Evolutionary conservation across 345 rosid genomes (phyloP), one percentile per base, ranked within the genome.

Genomic region (Odontarrhena argentea): DNA sequence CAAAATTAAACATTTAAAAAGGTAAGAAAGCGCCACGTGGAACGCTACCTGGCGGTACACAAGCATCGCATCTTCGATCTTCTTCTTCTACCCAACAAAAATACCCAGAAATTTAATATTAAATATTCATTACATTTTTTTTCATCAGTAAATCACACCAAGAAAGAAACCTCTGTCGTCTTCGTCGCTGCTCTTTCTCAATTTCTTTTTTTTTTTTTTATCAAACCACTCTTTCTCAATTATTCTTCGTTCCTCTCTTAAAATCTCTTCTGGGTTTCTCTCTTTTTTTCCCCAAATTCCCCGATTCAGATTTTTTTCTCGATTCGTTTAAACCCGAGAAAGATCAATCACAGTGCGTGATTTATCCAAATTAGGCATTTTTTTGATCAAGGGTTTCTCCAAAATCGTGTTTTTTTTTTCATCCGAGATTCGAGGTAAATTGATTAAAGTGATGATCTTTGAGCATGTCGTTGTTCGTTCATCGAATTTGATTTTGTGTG

Each of bases 11-110:
- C n/a, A 22, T 35, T 10, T 30, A 6, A 13, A 52, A 71, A 66
- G 63, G 65, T 56, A 35, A 74, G 71, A 75, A 47, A 43, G 49
- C 76, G 90, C 86, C 95, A 86, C 92, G 97, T 90, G 92, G 70
- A 62, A 24, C 70, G 59, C 82, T 79, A 78, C 85, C 85, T 81
- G 94, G 88, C 86, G 62, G 26, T 24, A 63, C 78, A 67, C 71
- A 61, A 73, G 80, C 79, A 79, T 81, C 76, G 89, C 87, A 77
- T 82, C 87, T 56, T 71, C 74, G 42, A 35, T 59, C 63, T 18
- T 32, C 36, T 32, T 32, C 36, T 28, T 28, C 7, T 18, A 22
- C 61, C 47, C 46, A 55, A 10, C 51, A 52, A 67, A 12, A 26
- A 25, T 3, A 18, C 25, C 73, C 50, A 54, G 25, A 30, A 40